Percentiles rank a stretch among this genome's conserved stretches.
Evolutionary conservation across 2,329 filamentous ascomycete genomes (phyloP).

Genomic region (Sporothrix globosa): DNA sequence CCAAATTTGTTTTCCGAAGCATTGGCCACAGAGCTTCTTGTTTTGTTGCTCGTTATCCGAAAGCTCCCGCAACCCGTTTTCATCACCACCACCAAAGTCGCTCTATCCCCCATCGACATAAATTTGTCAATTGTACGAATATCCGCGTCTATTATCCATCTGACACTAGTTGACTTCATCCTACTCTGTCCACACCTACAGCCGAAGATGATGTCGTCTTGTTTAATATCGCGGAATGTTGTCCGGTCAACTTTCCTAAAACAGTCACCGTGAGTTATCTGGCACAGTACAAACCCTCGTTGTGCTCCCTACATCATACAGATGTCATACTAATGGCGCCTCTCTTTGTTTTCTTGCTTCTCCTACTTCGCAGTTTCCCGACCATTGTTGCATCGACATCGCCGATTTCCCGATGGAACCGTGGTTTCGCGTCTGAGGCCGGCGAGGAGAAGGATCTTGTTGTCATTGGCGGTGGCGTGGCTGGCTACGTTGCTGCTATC

Average conservation of each 20-base stretch:
- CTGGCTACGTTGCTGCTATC: slow-evolving; percentile 98
- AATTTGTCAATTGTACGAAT: slow-evolving; percentile 29
- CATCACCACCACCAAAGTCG: slow-evolving; percentile 17
- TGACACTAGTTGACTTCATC: not conserved
- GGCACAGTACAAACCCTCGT: slow-evolving; percentile 9
- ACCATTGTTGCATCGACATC: slow-evolving; percentile 51
- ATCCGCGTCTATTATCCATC: slow-evolving; percentile 1
- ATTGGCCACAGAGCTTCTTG: slow-evolving; percentile 26
- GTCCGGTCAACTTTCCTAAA: slow-evolving; percentile 59
- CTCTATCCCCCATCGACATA: slow-evolving; percentile 9
- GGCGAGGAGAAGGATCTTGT: slow-evolving; percentile 93
- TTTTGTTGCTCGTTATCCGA: slow-evolving; percentile 35
- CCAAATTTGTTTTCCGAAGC: slow-evolving; percentile 3
- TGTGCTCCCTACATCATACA: not conserved
- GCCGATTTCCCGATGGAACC: slow-evolving; percentile 55
- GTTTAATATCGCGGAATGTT: slow-evolving; percentile 62
- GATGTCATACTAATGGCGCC: not conserved
- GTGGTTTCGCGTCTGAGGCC: slow-evolving; percentile 60
- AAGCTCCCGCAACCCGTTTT: slow-evolving; percentile 34
- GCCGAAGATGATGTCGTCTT: slow-evolving; percentile 59
- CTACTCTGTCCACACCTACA: not conserved
- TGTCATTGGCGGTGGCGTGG: slow-evolving; percentile 97
- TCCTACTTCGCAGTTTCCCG: slow-evolving; percentile 49
- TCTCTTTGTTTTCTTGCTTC: not conserved
- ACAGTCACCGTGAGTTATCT: slow-evolving; percentile 36